Conservation (phyloP, 345 rosid genomes). For the Punica granatum region DNA sequence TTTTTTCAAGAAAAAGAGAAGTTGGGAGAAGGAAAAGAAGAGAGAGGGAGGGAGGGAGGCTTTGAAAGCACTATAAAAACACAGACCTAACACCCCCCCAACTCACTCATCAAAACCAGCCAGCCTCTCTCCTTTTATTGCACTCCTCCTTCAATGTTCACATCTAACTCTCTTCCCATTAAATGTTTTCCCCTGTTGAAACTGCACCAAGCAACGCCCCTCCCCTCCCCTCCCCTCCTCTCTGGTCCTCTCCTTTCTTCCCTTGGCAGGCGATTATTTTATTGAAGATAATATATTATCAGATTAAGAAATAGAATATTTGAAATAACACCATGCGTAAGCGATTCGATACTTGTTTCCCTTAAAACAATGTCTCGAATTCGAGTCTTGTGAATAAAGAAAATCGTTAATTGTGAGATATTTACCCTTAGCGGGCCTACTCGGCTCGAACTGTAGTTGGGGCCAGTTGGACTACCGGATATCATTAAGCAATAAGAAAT, state of each 20-base stretch:
- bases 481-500: too few species aligned
- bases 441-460: too few species aligned
- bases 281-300: too few species aligned
- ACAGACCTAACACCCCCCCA: constrained; percentile 59
- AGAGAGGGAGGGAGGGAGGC: constrained; percentile 18
- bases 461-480: too few species aligned
- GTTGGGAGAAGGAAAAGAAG: constrained; percentile 5
- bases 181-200: constrained; percentile 17
- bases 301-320: too few species aligned
- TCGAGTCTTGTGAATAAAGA: too few species aligned
- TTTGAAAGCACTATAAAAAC: constrained; percentile 42
- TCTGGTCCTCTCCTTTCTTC: constrained; percentile 34
- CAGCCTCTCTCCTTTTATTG: constrained; percentile 50
- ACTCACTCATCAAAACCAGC: constrained; percentile 15
- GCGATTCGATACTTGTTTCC: too few species aligned
- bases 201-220: constrained; percentile 16
- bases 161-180: constrained; percentile 64
- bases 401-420: too few species aligned
- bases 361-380: too few species aligned
- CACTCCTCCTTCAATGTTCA: constrained; percentile 65
- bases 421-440: too few species aligned
- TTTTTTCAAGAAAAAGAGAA: constrained; percentile 1
- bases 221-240: too few species aligned
- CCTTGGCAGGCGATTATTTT: constrained; percentile 49
- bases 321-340: too few species aligned